Conservation (phyloP, 768 basidiomycete genomes). For the Kwoniella pini region DNA sequence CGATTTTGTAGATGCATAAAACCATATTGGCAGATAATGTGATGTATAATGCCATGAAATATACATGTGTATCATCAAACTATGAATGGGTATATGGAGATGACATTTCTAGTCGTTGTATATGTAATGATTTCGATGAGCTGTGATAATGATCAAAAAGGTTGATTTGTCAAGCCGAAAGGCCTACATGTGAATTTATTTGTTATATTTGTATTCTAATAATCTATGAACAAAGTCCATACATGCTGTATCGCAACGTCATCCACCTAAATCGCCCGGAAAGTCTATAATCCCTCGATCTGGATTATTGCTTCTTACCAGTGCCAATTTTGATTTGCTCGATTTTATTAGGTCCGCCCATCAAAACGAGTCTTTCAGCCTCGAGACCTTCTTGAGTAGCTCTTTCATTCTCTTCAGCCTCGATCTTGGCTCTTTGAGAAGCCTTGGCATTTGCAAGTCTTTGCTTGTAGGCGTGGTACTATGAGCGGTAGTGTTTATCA, state of each 20-base stretch:
- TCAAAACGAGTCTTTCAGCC: constrained; percentile 45
- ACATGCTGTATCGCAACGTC: background rate
- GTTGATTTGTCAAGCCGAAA: too few species aligned
- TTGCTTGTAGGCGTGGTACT: constrained; percentile 75
- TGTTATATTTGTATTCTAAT: background rate
- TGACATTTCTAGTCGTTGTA: background rate
- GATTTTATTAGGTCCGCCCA: constrained; percentile 41
- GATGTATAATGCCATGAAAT: too few species aligned
- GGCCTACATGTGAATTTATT: background rate
- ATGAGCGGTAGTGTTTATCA: too few species aligned
- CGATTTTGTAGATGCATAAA: too few species aligned
- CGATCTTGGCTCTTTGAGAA: constrained; percentile 55
- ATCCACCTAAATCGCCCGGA: too few species aligned
- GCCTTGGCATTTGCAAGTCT: constrained; percentile 63
- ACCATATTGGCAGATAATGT: too few species aligned
- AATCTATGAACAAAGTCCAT: constrained; percentile 1
- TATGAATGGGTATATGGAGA: background rate
- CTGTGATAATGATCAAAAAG: too few species aligned
- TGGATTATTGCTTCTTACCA: constrained; percentile 17
- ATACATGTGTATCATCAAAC: too few species aligned
- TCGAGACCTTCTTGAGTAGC: constrained; percentile 87
- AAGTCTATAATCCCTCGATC: too few species aligned
- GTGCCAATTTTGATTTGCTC: constrained; percentile 19
- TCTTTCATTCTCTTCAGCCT: constrained; percentile 74
- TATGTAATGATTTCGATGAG: background rate